These are phyloP conservation scores for Metarhizium anisopliae DNA, from an alignment of 2,329 filamentous ascomycete genomes.

Conservation along the genomic window DNA sequence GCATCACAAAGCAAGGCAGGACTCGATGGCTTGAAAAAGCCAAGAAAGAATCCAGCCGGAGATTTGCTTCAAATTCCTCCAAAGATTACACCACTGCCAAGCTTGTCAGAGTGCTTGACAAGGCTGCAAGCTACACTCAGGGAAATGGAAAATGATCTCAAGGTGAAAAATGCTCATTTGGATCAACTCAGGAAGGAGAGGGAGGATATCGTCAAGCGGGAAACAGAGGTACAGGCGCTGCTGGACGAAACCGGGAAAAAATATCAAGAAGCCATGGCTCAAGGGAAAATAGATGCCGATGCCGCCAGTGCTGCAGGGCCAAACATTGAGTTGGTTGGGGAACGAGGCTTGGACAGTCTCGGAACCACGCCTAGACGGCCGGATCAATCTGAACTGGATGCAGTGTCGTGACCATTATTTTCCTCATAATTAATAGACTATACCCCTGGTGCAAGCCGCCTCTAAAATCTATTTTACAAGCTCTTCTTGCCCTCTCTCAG, in stretches of 20 bases:
- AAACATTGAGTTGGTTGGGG: constrained; percentile 16
- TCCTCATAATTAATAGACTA: not conserved
- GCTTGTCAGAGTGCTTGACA: constrained; percentile 57
- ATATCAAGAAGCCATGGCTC: constrained; percentile 36
- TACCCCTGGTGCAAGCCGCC: not conserved
- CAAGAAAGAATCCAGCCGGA: constrained; percentile 23
- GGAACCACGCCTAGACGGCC: constrained; percentile 21
- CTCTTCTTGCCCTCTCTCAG: constrained; percentile 22
- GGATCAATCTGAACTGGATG: constrained; percentile 13
- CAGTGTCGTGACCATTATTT: constrained; percentile 4
- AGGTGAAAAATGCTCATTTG: constrained; percentile 52
- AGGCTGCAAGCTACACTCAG: constrained; percentile 52
- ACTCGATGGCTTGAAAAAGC: constrained; percentile 61
- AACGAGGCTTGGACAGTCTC: constrained; percentile 27
- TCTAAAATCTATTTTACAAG: not conserved
- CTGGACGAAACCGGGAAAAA: constrained; percentile 71
- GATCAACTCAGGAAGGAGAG: constrained; percentile 61
- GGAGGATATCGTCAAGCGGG: constrained; percentile 55
- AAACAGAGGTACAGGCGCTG: constrained; percentile 71
- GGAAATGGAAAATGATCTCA: constrained; percentile 54
- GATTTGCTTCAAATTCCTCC: constrained; percentile 51
- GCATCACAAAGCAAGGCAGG: constrained; percentile 76
- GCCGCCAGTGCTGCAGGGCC: not conserved
- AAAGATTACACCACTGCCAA: constrained; percentile 70
- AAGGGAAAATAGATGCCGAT: constrained; percentile 11